A percentile compares a stretch with the other conserved stretches of the same genome.
Conservation (phyloP, 257 asterid genomes). For the Echium plantagineum region DNA sequence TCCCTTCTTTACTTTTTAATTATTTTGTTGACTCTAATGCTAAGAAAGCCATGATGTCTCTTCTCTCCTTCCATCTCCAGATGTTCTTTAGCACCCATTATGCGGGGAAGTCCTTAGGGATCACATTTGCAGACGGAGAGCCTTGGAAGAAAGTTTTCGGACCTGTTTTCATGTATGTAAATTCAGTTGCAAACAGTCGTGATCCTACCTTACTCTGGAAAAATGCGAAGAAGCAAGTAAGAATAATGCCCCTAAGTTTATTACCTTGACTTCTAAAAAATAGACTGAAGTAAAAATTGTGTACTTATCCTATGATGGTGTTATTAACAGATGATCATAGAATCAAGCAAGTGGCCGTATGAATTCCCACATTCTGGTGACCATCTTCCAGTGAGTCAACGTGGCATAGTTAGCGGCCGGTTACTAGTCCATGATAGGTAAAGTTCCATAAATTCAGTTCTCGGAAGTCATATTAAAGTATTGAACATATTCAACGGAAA, state of each 20-base stretch:
- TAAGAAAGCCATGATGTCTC: background rate
- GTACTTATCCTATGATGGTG: background rate
- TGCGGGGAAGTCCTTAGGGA: conserved; percentile 37
- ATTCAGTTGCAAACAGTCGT: conserved; percentile 25
- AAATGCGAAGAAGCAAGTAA: conserved; percentile 47
- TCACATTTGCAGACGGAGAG: conserved; percentile 29
- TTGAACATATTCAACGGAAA: too few relatives aligned
- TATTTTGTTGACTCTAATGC: background rate
- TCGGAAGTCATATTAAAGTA: too few relatives aligned
- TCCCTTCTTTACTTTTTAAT: too few relatives aligned
- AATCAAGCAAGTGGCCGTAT: background rate
- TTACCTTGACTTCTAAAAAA: background rate
- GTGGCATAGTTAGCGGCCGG: background rate
- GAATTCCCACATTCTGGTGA: background rate
- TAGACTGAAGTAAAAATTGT: background rate
- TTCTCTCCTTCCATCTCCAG: conserved; percentile 12
- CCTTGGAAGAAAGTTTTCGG: conserved; percentile 70
- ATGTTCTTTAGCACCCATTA: conserved; percentile 60
- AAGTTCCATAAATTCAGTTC: background rate
- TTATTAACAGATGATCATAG: background rate
- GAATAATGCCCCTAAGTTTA: conserved; percentile 12
- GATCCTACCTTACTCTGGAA: conserved; percentile 47
- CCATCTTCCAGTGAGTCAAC: background rate
- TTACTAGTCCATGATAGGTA: background rate
- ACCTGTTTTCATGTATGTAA: conserved; percentile 43